A percentile compares a stretch with the other conserved stretches of the same genome.
These are phyloP conservation scores for Alternaria triticimaculans DNA, from an alignment of 2,329 filamentous ascomycete genomes.

Conservation along the genomic window DNA sequence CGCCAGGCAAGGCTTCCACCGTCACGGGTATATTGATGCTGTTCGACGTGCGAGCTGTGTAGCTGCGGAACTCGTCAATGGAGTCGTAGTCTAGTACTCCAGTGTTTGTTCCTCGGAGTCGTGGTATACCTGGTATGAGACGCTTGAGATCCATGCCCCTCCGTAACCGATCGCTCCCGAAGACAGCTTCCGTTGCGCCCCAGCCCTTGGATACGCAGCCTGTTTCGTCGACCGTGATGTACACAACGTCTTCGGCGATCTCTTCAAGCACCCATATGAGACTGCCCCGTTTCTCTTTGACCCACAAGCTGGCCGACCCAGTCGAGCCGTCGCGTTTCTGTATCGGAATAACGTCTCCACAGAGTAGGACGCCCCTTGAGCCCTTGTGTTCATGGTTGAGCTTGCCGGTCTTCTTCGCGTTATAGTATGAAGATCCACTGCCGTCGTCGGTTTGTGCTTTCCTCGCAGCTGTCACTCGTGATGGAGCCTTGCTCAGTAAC, in stretches of 20 bases:
- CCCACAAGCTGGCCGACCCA: slow-evolving; percentile 94
- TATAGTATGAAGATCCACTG: slow-evolving; percentile 55
- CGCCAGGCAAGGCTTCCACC: slow-evolving; percentile 73
- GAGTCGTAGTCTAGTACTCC: slow-evolving; percentile 81
- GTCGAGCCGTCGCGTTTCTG: slow-evolving; percentile 92
- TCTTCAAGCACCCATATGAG: slow-evolving; percentile 98
- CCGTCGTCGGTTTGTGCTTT: slow-evolving; percentile 72
- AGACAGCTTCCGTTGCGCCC: slow-evolving; percentile 85
- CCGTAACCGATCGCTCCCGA: slow-evolving; percentile 73
- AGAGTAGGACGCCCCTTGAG: slow-evolving; percentile 87
- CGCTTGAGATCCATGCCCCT: slow-evolving; percentile 76
- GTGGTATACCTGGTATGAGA: slow-evolving; percentile 82
- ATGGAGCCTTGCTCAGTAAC: slow-evolving; percentile 81
- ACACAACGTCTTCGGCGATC: slow-evolving; percentile 91
- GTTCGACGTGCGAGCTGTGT: slow-evolving; percentile 80
- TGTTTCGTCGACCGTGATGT: slow-evolving; percentile 77
- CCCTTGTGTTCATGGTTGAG: slow-evolving; percentile 73
- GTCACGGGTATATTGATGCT: slow-evolving; percentile 84
- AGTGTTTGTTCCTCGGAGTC: slow-evolving; percentile 72
- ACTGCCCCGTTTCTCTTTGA: slow-evolving; percentile 93
- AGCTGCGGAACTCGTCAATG: slow-evolving; percentile 75
- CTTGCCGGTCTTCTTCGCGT: slow-evolving; percentile 60
- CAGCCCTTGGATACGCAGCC: slow-evolving; percentile 73
- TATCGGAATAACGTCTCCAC: slow-evolving; percentile 97
- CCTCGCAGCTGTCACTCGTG: slow-evolving; percentile 60